phyloP scores from a whole-genome alignment of 2,329 filamentous ascomycete species.

The Tolypocladium tropicale region DNA sequence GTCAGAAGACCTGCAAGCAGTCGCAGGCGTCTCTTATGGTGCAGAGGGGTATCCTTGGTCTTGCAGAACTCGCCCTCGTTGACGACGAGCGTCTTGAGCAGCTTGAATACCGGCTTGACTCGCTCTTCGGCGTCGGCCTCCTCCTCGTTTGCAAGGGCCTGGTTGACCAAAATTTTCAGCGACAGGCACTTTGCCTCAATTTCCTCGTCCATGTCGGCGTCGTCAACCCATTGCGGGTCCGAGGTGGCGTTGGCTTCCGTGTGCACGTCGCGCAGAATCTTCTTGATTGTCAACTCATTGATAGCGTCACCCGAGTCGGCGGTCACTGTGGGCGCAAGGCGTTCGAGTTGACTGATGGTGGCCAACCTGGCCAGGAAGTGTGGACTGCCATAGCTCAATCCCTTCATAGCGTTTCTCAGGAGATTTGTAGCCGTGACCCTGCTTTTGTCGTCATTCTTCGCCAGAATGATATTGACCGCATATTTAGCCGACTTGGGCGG shows the following conservation, averaged over 20 bases:
- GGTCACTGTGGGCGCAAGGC: conserved; percentile 62
- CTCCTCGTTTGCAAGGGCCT: conserved; percentile 54
- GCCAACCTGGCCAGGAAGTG: conserved; percentile 69
- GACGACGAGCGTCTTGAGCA: conserved; percentile 66
- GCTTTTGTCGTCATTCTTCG: conserved; percentile 61
- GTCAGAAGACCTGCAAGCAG: conserved; percentile 70
- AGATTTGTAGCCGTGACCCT: conserved; percentile 79
- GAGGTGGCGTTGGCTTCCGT: conserved; percentile 44
- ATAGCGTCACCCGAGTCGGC: conserved; percentile 68
- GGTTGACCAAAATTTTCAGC: conserved; percentile 77
- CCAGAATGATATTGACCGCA: conserved; percentile 81
- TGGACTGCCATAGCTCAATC: conserved; percentile 61
- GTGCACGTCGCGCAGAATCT: conserved; percentile 63
- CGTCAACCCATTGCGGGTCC: conserved; percentile 56
- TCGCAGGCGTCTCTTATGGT: conserved; percentile 72
- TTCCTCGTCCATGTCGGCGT: conserved; percentile 65
- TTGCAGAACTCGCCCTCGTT: conserved; percentile 74
- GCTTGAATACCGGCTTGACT: conserved; percentile 61
- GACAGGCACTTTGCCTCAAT: conserved; percentile 75
- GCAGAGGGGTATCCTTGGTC: conserved; percentile 60
- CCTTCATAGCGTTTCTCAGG: conserved; percentile 62
- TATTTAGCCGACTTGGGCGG: conserved; percentile 85
- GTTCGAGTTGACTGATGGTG: conserved; percentile 62
- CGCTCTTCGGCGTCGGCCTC: conserved; percentile 43
- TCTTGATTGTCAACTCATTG: conserved; percentile 63